These are phyloP conservation scores for Agastache rugosa DNA, from an alignment of 257 asterid genomes.

Conservation along the genomic window DNA sequence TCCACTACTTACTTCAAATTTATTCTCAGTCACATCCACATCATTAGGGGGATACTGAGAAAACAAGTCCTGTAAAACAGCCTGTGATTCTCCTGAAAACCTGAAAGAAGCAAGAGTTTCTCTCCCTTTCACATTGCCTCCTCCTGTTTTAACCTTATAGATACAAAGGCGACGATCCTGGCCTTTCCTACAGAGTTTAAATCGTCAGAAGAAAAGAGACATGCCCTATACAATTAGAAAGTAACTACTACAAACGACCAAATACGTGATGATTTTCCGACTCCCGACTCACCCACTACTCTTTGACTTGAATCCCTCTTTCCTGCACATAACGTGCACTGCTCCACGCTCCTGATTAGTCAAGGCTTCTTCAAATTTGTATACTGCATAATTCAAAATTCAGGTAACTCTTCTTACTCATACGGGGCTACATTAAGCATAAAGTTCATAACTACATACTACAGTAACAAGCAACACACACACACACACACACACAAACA, in stretches of 20 bases:
- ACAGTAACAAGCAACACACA: neutral
- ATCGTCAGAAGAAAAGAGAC: slow-evolving; percentile 29
- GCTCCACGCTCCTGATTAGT: slow-evolving; percentile 62
- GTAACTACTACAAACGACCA: neutral
- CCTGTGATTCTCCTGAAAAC: slow-evolving; percentile 67
- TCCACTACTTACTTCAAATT: slow-evolving; percentile 43
- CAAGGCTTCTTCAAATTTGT: slow-evolving; percentile 60
- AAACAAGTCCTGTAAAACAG: slow-evolving; percentile 72
- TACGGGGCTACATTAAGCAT: slow-evolving; percentile 5
- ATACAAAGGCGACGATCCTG: slow-evolving; percentile 62
- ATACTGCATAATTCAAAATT: slow-evolving; percentile 54
- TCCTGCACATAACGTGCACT: slow-evolving; percentile 64
- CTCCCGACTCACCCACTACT: slow-evolving; percentile 69
- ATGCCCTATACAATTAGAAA: neutral
- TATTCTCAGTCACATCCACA: slow-evolving; percentile 51
- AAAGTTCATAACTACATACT: slow-evolving; percentile 2
- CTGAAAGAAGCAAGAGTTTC: slow-evolving; percentile 54
- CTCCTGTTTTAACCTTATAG: slow-evolving; percentile 51
- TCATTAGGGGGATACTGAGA: slow-evolving; percentile 77
- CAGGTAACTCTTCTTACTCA: slow-evolving; percentile 22
- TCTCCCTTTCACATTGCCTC: slow-evolving; percentile 37
- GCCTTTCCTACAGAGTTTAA: slow-evolving; percentile 57
- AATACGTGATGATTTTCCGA: neutral
- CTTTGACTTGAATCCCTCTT: slow-evolving; percentile 76
- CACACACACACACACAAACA: neutral